Conservation (phyloP, 805 yeast genomes). For the Metschnikowia koreensis region DNA sequence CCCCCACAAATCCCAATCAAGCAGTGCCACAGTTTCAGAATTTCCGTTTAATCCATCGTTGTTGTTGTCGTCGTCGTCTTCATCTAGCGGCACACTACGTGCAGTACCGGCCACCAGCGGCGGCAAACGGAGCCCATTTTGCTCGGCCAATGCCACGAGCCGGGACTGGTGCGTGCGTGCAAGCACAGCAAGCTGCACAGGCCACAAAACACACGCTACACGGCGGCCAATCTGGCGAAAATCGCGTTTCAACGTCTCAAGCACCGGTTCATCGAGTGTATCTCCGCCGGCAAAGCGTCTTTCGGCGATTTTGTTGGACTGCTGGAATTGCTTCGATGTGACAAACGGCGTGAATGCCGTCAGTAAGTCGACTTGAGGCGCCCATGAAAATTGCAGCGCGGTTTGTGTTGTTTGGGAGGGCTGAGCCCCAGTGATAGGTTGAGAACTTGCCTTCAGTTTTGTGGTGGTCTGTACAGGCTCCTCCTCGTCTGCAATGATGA, state of each 20-base stretch:
- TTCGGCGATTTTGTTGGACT: constrained; percentile 31
- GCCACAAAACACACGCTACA: constrained; percentile 44
- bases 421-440: too few relatives aligned
- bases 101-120: constrained; percentile 29
- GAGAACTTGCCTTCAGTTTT: too few relatives aligned
- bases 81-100: constrained; percentile 24
- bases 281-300: constrained; percentile 65
- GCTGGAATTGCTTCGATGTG: constrained; percentile 13
- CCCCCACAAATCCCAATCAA: constrained; percentile 72
- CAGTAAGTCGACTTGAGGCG: constrained; percentile 19
- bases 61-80: constrained; percentile 11
- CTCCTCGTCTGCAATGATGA: too few relatives aligned
- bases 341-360: constrained; percentile 19
- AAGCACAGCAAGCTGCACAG: constrained; percentile 36
- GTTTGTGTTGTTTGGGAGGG: too few relatives aligned
- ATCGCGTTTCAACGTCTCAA: constrained; percentile 48
- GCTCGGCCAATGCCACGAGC: constrained; percentile 34
- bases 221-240: constrained; percentile 35
- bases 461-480: too few relatives aligned
- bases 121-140: constrained; percentile 37
- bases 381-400: too few relatives aligned
- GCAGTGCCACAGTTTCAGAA: constrained; percentile 12
- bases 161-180: constrained; percentile 36
- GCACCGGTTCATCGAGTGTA: constrained; percentile 69
- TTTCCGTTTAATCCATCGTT: background rate